These are phyloP conservation scores for Aspergillus biplanus DNA, from an alignment of 495 filamentous ascomycete species.

Conservation along the genomic window DNA sequence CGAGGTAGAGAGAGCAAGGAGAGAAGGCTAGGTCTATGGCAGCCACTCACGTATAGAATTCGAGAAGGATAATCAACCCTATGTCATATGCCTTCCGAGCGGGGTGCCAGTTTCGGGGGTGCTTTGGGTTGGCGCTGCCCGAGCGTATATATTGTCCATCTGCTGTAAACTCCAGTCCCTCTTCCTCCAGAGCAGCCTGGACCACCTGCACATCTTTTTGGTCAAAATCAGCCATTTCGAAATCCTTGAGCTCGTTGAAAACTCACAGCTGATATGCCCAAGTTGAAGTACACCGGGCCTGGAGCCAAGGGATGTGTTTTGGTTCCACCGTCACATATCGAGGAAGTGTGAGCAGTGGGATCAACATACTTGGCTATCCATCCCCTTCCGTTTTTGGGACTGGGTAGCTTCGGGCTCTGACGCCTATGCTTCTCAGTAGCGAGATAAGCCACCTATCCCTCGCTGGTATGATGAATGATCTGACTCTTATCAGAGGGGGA, in stretches of 20 bases:
- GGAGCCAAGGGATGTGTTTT: slow-evolving; percentile 17
- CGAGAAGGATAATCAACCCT: slow-evolving; percentile 28
- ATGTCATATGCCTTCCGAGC: slow-evolving; percentile 30
- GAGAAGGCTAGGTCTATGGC: not conserved
- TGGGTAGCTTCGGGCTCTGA: slow-evolving; percentile 1
- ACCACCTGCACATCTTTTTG: slow-evolving; percentile 15
- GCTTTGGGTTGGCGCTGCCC: slow-evolving; percentile 21
- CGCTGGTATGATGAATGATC: not conserved
- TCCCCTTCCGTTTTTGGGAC: slow-evolving; percentile 9
- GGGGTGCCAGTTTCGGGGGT: slow-evolving; percentile 32
- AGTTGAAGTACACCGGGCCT: slow-evolving; percentile 14
- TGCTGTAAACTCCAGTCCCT: slow-evolving; percentile 22
- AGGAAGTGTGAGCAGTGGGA: slow-evolving; percentile 6
- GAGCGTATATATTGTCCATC: slow-evolving; percentile 26
- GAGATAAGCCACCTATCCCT: slow-evolving; percentile 1
- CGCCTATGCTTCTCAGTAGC: slow-evolving; percentile 2
- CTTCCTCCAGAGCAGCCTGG: slow-evolving; percentile 11
- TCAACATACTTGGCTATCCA: slow-evolving; percentile 18
- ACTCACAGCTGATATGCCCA: not conserved
- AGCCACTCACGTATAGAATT: slow-evolving; percentile 30
- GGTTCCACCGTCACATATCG: slow-evolving; percentile 17
- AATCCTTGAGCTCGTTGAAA: not conserved
- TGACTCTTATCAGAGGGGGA: not conserved
- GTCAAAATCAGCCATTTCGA: slow-evolving; percentile 18
- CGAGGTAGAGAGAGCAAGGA: not conserved